A percentile compares a stretch with the other conserved stretches of the same genome.
Evolutionary conservation across 2,329 filamentous ascomycete species (phyloP).

Genomic region (Diaporthe batatas): DNA sequence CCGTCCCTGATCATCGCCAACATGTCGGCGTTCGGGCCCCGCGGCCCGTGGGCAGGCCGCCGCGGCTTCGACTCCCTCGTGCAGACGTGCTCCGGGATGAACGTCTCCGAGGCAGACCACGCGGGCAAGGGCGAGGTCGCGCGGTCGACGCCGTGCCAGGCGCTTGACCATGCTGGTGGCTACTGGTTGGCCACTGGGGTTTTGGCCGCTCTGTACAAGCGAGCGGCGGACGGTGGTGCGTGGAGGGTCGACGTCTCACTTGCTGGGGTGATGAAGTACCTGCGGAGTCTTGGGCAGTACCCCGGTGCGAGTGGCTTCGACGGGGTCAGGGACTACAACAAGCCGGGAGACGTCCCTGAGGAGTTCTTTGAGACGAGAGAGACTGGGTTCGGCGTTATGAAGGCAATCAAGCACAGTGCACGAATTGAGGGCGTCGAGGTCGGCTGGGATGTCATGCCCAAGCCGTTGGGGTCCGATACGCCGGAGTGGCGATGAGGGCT

Average conservation of each 20-base stretch:
- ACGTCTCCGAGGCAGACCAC: background rate
- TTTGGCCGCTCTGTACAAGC: background rate
- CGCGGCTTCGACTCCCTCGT: slow-evolving; percentile 4
- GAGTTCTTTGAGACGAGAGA: background rate
- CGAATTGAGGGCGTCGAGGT: background rate
- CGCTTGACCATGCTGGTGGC: background rate
- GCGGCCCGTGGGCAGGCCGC: background rate
- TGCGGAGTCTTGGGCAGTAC: background rate
- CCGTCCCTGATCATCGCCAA: background rate
- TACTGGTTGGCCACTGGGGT: background rate
- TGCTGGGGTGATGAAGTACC: slow-evolving; percentile 4
- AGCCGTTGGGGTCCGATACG: slow-evolving; percentile 4
- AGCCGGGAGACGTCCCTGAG: background rate
- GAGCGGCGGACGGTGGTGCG: background rate
- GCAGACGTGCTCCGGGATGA: slow-evolving; percentile 1
- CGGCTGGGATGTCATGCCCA: background rate
- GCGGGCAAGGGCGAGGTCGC: background rate
- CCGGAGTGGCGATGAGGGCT: background rate
- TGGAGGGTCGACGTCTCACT: slow-evolving; percentile 8
- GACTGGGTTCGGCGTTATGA: slow-evolving; percentile 5
- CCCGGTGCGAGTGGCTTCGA: background rate
- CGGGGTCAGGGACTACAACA: background rate
- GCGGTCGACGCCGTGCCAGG: slow-evolving; percentile 2
- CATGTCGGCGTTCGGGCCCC: slow-evolving; percentile 4
- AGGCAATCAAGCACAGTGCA: slow-evolving; percentile 11